These are phyloP conservation scores for Litchi chinensis DNA, from an alignment of 345 rosid species.

Conservation along the genomic window DNA sequence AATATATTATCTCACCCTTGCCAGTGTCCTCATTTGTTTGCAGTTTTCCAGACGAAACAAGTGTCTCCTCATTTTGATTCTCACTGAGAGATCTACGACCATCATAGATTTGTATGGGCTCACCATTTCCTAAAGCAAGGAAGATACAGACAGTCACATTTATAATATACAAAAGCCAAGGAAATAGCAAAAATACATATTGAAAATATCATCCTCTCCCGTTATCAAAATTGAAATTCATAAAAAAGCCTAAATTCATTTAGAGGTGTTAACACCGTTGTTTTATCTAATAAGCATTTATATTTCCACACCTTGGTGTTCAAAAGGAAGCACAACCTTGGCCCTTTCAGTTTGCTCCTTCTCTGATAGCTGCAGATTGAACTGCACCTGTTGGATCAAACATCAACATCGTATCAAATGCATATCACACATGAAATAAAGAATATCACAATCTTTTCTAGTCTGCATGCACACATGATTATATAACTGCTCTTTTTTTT, in stretches of 20 bases:
- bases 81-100: slow-evolving; percentile 64
- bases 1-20: slow-evolving; percentile 79
- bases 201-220: not conserved
- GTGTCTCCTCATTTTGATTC: slow-evolving; percentile 36
- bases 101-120: slow-evolving; percentile 76
- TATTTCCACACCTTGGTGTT: slow-evolving; percentile 77
- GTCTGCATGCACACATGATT: not conserved
- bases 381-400: slow-evolving; percentile 68
- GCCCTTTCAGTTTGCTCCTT: slow-evolving; percentile 77
- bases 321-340: slow-evolving; percentile 91
- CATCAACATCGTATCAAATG: slow-evolving; percentile 13
- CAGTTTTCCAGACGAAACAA: slow-evolving; percentile 30
- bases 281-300: not conserved
- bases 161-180: not conserved
- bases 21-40: slow-evolving; percentile 39
- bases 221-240: not conserved
- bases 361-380: slow-evolving; percentile 75
- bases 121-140: slow-evolving; percentile 60
- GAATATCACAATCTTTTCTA: not conserved
- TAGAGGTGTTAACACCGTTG: too few species aligned
- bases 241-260: not conserved
- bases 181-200: not conserved
- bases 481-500: not conserved
- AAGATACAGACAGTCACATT: not conserved
- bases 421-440: not conserved